Percentiles rank a stretch among this genome's conserved stretches.
Evolutionary conservation across 495 filamentous ascomycete genomes (phyloP).

Genomic region (Apiosordaria backusii): DNA sequence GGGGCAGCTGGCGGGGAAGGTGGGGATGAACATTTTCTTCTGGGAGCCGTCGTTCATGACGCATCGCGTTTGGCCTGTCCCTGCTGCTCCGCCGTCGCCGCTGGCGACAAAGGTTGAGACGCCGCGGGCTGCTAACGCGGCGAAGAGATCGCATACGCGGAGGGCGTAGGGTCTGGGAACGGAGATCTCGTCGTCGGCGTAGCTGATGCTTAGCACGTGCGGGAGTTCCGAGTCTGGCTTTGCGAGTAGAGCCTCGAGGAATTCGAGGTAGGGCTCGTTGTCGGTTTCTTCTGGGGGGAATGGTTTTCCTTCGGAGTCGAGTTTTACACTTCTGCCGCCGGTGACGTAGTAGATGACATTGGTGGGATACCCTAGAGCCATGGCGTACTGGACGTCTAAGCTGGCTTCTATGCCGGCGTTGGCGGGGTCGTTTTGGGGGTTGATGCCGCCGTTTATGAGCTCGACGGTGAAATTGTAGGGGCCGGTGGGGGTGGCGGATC

Average conservation of each 20-base stretch:
- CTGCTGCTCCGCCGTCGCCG: conserved; percentile 68
- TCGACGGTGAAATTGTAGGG: conserved; percentile 59
- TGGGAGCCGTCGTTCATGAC: conserved; percentile 55
- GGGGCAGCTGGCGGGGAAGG: conserved; percentile 75
- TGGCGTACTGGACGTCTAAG: conserved; percentile 67
- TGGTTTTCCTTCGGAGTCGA: conserved; percentile 50
- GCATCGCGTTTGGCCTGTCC: conserved; percentile 49
- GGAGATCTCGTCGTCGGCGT: conserved; percentile 63
- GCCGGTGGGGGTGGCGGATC: conserved; percentile 39
- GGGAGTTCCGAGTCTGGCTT: conserved; percentile 63
- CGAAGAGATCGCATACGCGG: conserved; percentile 67
- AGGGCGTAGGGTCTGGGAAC: conserved; percentile 62
- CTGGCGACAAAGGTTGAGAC: conserved; percentile 67
- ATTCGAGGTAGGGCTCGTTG: conserved; percentile 84
- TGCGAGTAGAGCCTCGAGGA: conserved; percentile 63
- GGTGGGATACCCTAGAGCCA: conserved; percentile 57
- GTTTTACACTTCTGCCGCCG: conserved; percentile 56
- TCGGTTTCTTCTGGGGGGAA: conserved; percentile 42
- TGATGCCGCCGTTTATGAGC: conserved; percentile 57
- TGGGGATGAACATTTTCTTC: conserved; percentile 57
- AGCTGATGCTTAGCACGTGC: conserved; percentile 69
- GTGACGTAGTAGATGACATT: conserved; percentile 63
- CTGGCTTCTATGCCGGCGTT: conserved; percentile 59
- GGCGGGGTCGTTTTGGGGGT: conserved; percentile 43
- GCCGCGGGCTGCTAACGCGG: conserved; percentile 68